Evolutionary conservation across 2,329 filamentous ascomycete genomes (phyloP).

Genomic region (Chaetomium sp.): DNA sequence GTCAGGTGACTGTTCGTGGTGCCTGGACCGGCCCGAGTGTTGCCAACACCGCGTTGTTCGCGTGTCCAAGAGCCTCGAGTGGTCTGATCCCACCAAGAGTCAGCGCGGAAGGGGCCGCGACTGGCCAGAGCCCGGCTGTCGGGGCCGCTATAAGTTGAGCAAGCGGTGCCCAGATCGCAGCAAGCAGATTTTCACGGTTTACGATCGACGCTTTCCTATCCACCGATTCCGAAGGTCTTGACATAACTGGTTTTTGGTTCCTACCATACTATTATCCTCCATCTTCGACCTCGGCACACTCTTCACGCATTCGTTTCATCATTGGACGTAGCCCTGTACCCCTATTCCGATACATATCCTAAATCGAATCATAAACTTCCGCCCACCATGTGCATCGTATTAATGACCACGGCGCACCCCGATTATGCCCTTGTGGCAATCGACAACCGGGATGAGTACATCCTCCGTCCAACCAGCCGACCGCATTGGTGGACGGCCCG

Average conservation of each 20-base stretch:
- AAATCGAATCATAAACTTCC: background rate
- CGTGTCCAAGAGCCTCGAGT: background rate
- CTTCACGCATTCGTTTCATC: background rate
- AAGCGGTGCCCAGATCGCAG: background rate
- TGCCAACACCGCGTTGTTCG: background rate
- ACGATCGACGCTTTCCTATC: background rate
- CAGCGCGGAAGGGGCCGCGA: background rate
- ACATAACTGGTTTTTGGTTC: background rate
- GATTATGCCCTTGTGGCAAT: slow-evolving; percentile 67
- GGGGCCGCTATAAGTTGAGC: background rate
- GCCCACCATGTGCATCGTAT: slow-evolving; percentile 64
- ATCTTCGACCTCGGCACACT: too few species aligned
- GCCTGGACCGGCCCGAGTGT: slow-evolving; percentile 6
- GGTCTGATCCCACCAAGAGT: slow-evolving; percentile 7
- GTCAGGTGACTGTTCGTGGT: slow-evolving; percentile 1
- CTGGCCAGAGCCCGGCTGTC: background rate
- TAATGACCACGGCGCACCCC: slow-evolving; percentile 70
- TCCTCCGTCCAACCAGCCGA: slow-evolving; percentile 56
- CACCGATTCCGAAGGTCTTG: background rate
- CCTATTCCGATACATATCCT: background rate
- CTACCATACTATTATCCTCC: background rate
- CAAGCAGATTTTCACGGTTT: background rate
- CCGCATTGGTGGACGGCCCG: slow-evolving; percentile 56
- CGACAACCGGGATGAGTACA: slow-evolving; percentile 72
- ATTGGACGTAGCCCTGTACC: too few species aligned